Base-by-base conservation (phyloP, 1,284 basidiomycete species). In the Ganoderma leucocontextum region DNA sequence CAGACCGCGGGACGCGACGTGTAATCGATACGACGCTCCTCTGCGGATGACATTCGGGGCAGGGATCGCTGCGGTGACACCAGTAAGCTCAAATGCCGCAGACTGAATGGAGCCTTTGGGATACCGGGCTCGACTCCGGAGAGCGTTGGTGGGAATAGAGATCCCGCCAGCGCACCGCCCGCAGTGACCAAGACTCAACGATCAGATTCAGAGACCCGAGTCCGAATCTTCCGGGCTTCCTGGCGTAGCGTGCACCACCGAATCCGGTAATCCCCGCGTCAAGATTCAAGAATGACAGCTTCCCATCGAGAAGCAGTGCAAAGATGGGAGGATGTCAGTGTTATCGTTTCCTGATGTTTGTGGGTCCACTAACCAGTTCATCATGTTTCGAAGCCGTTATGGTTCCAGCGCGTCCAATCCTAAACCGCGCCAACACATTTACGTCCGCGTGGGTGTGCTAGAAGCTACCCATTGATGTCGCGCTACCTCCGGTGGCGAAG, bases 141-240 rank as follows among this genome's bases (percentile, higher is more conserved):
- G 33, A 22, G 33, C 53, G 68, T 66, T 62, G 65, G 42, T 64
- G 69, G 60, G 63, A 60, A 52, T 53, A 36, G 44, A 67, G 69
- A 57, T 64, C 60, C 63, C 65, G 63, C 52, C 63, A 65, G 29
- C 55, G 47, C 65, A 60, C 61, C 35, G 59, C 62, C 19, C 22
- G 12, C 22, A 2, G 47, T 10, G 47, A 49, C 47, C 39, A 44
- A 7, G 49, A 25, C 25, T 29, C 41, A 22, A 25, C 39, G 22
- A 39, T 60, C 39, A 29, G 38, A 22, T 41, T 29, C 57, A 64
- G 55, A 47, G 39, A 35, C 55, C 49, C 42, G 13, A 59, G 60
- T 13, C 47, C 47, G 47, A 49, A 25, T 25, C 22, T 13, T 25
- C 9, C 47, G 47, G 47, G 47, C 4, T 42, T 4, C 17, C 36